phyloP scores from a whole-genome alignment of 352 stramenopile species.

The Pythium angustatum region DNA sequence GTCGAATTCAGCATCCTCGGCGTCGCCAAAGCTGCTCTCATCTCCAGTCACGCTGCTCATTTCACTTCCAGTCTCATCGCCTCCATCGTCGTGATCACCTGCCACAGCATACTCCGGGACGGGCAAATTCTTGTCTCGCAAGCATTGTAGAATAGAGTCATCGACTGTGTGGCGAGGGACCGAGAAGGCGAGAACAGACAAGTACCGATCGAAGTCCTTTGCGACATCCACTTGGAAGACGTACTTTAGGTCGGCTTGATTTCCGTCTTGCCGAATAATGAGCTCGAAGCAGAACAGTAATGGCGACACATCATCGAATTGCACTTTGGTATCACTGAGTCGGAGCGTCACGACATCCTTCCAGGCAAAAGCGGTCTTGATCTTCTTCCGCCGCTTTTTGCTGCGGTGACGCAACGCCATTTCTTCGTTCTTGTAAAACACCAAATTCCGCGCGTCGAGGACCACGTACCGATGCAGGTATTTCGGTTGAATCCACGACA shows the following conservation, averaged over 20 bases:
- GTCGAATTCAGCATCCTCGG: conserved; percentile 82
- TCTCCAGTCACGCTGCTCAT: conserved; percentile 85
- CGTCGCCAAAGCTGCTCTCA: conserved; percentile 77
- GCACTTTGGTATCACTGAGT: conserved; percentile 71
- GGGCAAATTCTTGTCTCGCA: conserved; percentile 63
- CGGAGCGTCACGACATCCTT: conserved; percentile 58
- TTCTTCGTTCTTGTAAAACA: conserved; percentile 86
- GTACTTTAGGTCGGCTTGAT: conserved; percentile 67
- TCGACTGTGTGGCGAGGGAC: conserved; percentile 65
- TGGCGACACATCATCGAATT: conserved; percentile 84
- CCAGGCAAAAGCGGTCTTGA: conserved; percentile 78
- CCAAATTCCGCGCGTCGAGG: conserved; percentile 63
- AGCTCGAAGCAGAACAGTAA: conserved; percentile 82
- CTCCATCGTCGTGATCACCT: conserved; percentile 33
- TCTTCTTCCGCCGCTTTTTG: conserved; percentile 68
- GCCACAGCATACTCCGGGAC: conserved; percentile 48
- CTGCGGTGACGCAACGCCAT: conserved; percentile 76
- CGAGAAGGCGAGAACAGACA: conserved; percentile 66
- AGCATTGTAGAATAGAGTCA: conserved; percentile 58
- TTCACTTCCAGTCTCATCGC: conserved; percentile 75
- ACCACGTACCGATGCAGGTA: conserved; percentile 84
- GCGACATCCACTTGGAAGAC: conserved; percentile 72
- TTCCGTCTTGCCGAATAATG: conserved; percentile 51
- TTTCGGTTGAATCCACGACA: conserved; percentile 75
- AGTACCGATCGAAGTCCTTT: conserved; percentile 81